These are phyloP conservation scores for Dioszegia hungarica DNA, from an alignment of 768 basidiomycete genomes.

Conservation along the genomic window DNA sequence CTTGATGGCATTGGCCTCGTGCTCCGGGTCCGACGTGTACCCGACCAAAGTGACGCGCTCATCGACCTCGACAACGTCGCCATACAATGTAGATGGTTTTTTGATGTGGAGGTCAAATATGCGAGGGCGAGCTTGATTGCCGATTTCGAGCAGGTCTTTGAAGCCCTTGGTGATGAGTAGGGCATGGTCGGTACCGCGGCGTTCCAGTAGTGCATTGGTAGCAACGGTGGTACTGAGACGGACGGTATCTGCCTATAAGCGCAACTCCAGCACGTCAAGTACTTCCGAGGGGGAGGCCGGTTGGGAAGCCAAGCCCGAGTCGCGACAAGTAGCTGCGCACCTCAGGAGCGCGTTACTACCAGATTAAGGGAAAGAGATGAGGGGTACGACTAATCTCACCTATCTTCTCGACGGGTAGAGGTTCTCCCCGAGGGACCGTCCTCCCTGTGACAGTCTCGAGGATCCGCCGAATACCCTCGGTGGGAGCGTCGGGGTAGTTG, in stretches of 20 bases:
- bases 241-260: slow-evolving; percentile 71
- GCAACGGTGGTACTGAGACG: slow-evolving; percentile 90
- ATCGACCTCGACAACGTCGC: slow-evolving; percentile 64
- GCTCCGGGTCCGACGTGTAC: slow-evolving; percentile 81
- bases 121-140: slow-evolving; percentile 87
- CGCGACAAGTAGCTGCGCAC: too few species aligned
- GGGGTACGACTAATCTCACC: too few species aligned
- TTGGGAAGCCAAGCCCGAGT: not conserved
- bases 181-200: slow-evolving; percentile 88
- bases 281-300: too few species aligned
- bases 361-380: too few species aligned
- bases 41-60: slow-evolving; percentile 93
- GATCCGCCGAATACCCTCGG: slow-evolving; percentile 57
- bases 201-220: slow-evolving; percentile 90
- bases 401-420: slow-evolving; percentile 54
- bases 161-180: slow-evolving; percentile 67
- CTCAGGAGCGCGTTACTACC: too few species aligned
- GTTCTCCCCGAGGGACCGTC: slow-evolving; percentile 61
- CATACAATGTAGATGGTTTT: slow-evolving; percentile 61
- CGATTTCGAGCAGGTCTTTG: slow-evolving; percentile 78
- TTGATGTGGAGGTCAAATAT: slow-evolving; percentile 92
- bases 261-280: too few species aligned
- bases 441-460: slow-evolving; percentile 70
- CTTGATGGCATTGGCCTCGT: slow-evolving; percentile 67
- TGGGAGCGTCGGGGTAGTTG: slow-evolving; percentile 56